Percentiles rank a stretch among this genome's conserved stretches.
phyloP scores from a whole-genome alignment of 2,329 filamentous ascomycete genomes.

The Phaeoacremonium minimum region DNA sequence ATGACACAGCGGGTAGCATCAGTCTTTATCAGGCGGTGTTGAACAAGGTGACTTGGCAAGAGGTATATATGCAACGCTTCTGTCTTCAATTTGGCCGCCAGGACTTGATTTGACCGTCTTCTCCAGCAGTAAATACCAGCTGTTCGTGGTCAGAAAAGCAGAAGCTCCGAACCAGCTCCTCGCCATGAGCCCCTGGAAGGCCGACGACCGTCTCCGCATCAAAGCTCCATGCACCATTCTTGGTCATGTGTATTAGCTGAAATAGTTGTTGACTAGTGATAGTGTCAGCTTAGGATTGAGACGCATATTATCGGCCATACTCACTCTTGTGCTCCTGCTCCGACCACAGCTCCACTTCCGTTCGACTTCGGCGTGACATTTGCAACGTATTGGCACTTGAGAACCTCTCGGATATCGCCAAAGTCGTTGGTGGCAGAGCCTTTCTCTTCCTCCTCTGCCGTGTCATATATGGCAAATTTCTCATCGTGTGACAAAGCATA shows the following conservation, averaged over 20 bases:
- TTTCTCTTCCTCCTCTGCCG: constrained; percentile 59
- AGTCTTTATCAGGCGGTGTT: too few species aligned
- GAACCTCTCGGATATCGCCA: constrained; percentile 63
- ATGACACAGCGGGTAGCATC: too few species aligned
- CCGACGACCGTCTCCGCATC: constrained; percentile 51
- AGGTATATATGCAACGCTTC: too few species aligned
- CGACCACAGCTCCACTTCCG: constrained; percentile 55
- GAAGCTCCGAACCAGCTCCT: constrained; percentile 60
- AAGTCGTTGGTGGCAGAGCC: constrained; percentile 54
- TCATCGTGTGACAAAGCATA: constrained; percentile 77
- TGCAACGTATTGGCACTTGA: constrained; percentile 71
- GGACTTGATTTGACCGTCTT: constrained; percentile 54
- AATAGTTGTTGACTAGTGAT: constrained; percentile 47
- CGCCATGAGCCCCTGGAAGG: constrained; percentile 59
- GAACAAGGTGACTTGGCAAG: too few species aligned
- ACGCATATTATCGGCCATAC: constrained; percentile 26
- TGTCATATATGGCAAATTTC: constrained; percentile 67
- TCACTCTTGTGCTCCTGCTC: constrained; percentile 64
- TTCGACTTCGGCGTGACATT: constrained; percentile 59
- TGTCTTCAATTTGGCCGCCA: constrained; percentile 42
- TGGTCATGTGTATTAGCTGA: constrained; percentile 55
- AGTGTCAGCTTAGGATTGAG: neutral
- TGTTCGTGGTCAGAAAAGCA: constrained; percentile 59
- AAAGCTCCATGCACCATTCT: constrained; percentile 47
- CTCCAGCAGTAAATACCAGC: constrained; percentile 54